phyloP scores from a whole-genome alignment of 768 basidiomycete genomes.

The Favolaschia claudopus region DNA sequence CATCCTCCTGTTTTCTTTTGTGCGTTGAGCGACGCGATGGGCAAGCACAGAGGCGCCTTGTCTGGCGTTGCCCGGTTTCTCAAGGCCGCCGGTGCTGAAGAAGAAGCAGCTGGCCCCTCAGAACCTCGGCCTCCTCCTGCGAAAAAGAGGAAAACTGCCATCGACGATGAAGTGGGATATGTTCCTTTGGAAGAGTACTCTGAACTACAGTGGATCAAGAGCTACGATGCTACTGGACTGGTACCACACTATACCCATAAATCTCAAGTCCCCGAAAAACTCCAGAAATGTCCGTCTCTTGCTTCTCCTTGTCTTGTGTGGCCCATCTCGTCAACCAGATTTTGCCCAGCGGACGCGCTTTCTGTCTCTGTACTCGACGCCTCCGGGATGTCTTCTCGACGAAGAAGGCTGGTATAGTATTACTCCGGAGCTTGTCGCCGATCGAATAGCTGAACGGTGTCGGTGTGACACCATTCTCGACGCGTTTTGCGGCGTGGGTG shows the following conservation, averaged over 20 bases:
- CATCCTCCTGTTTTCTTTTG: background rate
- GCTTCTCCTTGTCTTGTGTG: background rate
- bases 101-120: conserved; percentile 7
- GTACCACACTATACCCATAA: conserved; percentile 73
- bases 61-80: conserved; percentile 54
- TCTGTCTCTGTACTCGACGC: conserved; percentile 78
- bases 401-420: conserved; percentile 99
- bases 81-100: conserved; percentile 44
- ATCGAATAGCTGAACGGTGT: conserved; percentile 93
- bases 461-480: conserved; percentile 86
- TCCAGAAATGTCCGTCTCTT: conserved; percentile 79
- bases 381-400: conserved; percentile 84
- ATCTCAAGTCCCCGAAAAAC: conserved; percentile 75
- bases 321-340: conserved; percentile 55
- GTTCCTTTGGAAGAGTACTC: conserved; percentile 26
- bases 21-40: conserved; percentile 32
- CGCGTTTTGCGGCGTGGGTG: conserved; percentile 97
- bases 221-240: conserved; percentile 74
- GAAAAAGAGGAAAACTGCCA: conserved; percentile 45
- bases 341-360: conserved; percentile 84
- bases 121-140: conserved; percentile 32
- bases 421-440: conserved; percentile 92
- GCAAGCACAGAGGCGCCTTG: conserved; percentile 52
- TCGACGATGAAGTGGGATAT: background rate
- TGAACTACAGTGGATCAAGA: conserved; percentile 42